A percentile compares a stretch with the other conserved stretches of the same genome.
phyloP scores from a whole-genome alignment of 129 eudicot genomes.

The Ambrosia trifida region DNA sequence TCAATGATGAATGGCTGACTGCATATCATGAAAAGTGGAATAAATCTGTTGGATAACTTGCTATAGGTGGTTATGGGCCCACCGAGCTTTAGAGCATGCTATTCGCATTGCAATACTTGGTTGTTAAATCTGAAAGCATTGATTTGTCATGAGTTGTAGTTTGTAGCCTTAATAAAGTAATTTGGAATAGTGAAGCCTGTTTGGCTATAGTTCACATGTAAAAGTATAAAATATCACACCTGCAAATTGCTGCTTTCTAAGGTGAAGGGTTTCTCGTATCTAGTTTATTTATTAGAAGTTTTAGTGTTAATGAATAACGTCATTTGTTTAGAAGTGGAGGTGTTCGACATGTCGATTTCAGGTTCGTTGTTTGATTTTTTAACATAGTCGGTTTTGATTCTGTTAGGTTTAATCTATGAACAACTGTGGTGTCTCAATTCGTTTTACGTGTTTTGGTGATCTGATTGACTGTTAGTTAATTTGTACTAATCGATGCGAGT shows the following conservation, averaged over 20 bases:
- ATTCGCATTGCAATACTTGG: not conserved
- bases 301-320: no score
- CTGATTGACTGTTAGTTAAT: not conserved
- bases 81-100: not conserved
- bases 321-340: no score
- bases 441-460: not conserved
- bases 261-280: no score
- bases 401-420: not conserved
- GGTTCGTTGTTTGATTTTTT: not conserved
- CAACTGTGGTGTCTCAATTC: not conserved
- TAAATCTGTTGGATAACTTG: not conserved
- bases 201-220: no score
- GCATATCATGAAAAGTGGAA: not conserved
- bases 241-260: no score
- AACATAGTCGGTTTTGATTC: not conserved
- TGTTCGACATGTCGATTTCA: constrained; percentile 1
- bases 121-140: not conserved
- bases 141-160: no score
- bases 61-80: not conserved
- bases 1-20: not conserved
- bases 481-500: not conserved
- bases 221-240: no score
- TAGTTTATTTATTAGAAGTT: no score
- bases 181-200: no score
- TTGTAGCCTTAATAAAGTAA: no score